A percentile compares a stretch with the other conserved stretches of the same genome.
Evolutionary conservation across 2,329 filamentous ascomycete genomes (phyloP).

Genomic region (Ampelomyces quisqualis): DNA sequence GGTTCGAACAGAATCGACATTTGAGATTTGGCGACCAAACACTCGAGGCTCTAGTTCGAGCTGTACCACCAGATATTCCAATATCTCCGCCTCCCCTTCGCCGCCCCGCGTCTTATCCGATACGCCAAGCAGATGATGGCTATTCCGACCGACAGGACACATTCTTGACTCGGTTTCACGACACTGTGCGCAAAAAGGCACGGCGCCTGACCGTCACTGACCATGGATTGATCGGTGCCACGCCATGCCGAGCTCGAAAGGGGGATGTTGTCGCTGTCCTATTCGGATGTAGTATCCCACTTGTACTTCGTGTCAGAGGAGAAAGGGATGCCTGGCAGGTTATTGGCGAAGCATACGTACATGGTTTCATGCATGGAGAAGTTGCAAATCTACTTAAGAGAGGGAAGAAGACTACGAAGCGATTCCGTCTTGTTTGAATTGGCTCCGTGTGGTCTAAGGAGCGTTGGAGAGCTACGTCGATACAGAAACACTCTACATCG

Average conservation of each 20-base stretch:
- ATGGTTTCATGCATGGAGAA: constrained; percentile 36
- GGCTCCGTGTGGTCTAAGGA: too few relatives aligned
- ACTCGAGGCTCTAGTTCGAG: constrained; percentile 16
- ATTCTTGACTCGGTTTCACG: constrained; percentile 33
- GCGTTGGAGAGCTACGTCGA: too few relatives aligned
- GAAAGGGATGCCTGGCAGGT: constrained; percentile 24
- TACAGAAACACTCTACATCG: neutral
- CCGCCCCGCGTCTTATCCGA: constrained; percentile 18
- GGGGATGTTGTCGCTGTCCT: constrained; percentile 38
- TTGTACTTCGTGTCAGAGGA: constrained; percentile 27
- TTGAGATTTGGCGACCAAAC: constrained; percentile 19
- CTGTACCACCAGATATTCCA: constrained; percentile 4
- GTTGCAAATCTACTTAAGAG: constrained; percentile 13
- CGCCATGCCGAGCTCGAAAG: constrained; percentile 27
- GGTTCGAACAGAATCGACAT: constrained; percentile 28
- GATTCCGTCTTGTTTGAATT: constrained; percentile 17
- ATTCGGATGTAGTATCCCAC: constrained; percentile 41
- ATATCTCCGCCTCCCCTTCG: constrained; percentile 11
- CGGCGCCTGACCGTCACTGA: constrained; percentile 31
- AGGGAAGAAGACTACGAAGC: constrained; percentile 9
- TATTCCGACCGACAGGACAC: constrained; percentile 22
- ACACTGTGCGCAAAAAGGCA: constrained; percentile 34
- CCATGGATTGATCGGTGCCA: constrained; percentile 28
- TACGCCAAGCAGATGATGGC: constrained; percentile 8
- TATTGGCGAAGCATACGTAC: constrained; percentile 32